Evolutionary conservation across 768 basidiomycete genomes (phyloP).

Genomic region (Trametes punicea): DNA sequence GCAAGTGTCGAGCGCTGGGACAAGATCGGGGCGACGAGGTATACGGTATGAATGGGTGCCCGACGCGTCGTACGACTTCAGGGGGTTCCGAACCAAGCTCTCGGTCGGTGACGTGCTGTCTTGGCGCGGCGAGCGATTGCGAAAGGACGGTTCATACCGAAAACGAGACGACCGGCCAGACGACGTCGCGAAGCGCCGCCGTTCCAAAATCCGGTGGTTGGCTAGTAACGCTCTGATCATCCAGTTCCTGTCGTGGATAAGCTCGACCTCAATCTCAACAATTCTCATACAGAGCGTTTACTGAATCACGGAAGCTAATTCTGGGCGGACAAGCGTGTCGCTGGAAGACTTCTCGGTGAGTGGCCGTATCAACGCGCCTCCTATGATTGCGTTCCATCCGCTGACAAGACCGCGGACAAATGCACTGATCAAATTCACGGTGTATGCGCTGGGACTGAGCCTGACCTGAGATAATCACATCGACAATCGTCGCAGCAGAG

Average conservation of each 20-base stretch:
- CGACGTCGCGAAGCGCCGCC: constrained; percentile 21
- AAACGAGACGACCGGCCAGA: constrained; percentile 22
- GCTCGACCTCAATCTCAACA: too few relatives aligned
- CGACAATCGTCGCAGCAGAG: too few relatives aligned
- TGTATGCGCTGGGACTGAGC: too few relatives aligned
- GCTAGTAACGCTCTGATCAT: too few relatives aligned
- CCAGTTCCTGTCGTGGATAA: too few relatives aligned
- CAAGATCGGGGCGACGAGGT: constrained; percentile 19
- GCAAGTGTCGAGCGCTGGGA: constrained; percentile 32
- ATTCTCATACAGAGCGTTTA: constrained; percentile 31
- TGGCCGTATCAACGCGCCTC: constrained; percentile 22
- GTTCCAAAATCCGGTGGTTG: constrained; percentile 11
- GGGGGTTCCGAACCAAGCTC: not conserved
- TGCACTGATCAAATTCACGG: too few relatives aligned
- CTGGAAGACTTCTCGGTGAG: not conserved
- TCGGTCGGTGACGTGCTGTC: constrained; percentile 5
- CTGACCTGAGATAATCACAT: too few relatives aligned
- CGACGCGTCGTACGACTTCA: not conserved
- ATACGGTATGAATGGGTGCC: constrained; percentile 29
- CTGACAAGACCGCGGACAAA: not conserved
- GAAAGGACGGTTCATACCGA: constrained; percentile 23
- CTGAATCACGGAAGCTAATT: constrained; percentile 27
- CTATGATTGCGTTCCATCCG: not conserved
- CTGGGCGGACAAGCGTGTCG: too few relatives aligned
- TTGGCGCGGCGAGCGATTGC: constrained; percentile 19